These are phyloP conservation scores for Deuterostichococcus epilithicus DNA, from an alignment of 139 green algal genomes.

Conservation along the genomic window DNA sequence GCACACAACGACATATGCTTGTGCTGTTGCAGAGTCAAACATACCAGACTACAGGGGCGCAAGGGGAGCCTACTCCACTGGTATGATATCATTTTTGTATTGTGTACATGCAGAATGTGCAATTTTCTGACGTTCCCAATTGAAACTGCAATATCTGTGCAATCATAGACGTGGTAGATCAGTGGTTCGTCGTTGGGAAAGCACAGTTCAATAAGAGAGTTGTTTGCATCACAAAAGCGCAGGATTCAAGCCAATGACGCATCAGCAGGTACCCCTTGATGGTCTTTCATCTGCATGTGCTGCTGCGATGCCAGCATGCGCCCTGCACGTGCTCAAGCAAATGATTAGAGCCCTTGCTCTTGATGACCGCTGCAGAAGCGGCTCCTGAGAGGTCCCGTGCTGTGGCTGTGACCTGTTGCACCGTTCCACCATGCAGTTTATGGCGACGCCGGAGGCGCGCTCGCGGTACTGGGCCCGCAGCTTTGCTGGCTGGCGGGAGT, in stretches of 20 bases:
- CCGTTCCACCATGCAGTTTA: conserved; percentile 61
- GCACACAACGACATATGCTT: conserved; percentile 22
- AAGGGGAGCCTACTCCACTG: conserved; percentile 82
- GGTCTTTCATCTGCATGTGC: not conserved
- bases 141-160: too few relatives aligned
- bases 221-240: too few relatives aligned
- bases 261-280: conserved; percentile 80
- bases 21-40: conserved; percentile 48
- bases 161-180: too few relatives aligned
- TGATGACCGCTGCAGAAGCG: not conserved
- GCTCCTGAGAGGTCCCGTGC: not conserved
- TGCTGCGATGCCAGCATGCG: not conserved
- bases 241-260: conserved; percentile 96
- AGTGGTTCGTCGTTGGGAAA: too few relatives aligned
- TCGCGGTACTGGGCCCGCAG: conserved; percentile 86
- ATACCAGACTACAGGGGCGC: conserved; percentile 92
- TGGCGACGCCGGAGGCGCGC: conserved; percentile 48
- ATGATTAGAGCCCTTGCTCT: not conserved
- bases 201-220: too few relatives aligned
- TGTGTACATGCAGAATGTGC: too few relatives aligned
- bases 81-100: too few relatives aligned
- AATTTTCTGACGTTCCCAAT: too few relatives aligned
- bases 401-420: not conserved
- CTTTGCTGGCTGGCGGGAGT: conserved; percentile 80
- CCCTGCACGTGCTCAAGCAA: not conserved